Evolutionary conservation across 2,329 filamentous ascomycete genomes (phyloP).

Genomic region (Fusarium tanahbumbuense): DNA sequence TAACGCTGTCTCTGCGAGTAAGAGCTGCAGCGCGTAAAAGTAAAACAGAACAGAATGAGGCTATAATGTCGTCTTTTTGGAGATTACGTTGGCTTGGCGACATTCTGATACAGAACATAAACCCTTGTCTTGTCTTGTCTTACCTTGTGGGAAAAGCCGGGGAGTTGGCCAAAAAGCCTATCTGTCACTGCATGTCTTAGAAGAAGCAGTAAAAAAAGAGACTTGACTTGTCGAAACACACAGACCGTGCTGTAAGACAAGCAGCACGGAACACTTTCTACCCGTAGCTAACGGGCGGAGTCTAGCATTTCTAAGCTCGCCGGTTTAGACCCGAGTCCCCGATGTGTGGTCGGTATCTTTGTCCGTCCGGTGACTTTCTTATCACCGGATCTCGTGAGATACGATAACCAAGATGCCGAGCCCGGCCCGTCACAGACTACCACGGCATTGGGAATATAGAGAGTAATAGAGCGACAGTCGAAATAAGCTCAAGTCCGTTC

Average conservation of each 20-base stretch:
- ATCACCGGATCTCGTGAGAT: background rate
- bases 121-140: conserved; percentile 3
- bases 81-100: conserved; percentile 9
- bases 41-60: conserved; percentile 2
- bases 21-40: background rate
- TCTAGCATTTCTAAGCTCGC: conserved; percentile 3
- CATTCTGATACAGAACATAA: background rate
- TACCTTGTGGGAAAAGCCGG: background rate
- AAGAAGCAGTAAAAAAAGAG: background rate
- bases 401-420: conserved; percentile 13
- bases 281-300: background rate
- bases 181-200: conserved; percentile 4
- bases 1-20: background rate
- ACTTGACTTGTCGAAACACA: background rate
- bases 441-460: background rate
- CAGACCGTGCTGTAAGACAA: conserved; percentile 13
- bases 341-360: conserved; percentile 17
- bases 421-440: conserved; percentile 9
- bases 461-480: background rate
- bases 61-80: background rate
- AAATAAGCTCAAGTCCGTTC: conserved; percentile 13
- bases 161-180: background rate
- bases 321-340: conserved; percentile 28
- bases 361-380: conserved; percentile 3
- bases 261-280: background rate